A percentile compares a stretch with the other conserved stretches of the same genome.
Evolutionary conservation across 1,284 basidiomycete species (phyloP).

Genomic region (Ustilago loliicola): DNA sequence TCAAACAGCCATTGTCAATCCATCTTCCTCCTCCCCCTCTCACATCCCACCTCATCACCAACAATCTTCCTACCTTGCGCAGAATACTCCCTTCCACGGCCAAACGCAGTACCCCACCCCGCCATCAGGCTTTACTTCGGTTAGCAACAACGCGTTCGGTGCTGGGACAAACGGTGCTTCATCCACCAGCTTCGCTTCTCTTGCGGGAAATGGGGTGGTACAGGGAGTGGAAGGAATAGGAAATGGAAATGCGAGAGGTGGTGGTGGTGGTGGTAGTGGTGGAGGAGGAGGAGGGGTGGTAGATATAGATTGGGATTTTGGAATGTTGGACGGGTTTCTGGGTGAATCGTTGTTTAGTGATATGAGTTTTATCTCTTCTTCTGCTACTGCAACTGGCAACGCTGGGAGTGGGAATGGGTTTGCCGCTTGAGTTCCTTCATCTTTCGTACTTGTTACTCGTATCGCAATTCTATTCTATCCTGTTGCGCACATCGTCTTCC

Average conservation of each 20-base stretch:
- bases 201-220: background rate
- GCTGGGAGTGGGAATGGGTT: slow-evolving; percentile 6
- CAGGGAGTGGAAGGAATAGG: background rate
- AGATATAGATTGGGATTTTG: slow-evolving; percentile 49
- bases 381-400: slow-evolving; percentile 11
- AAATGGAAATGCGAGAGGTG: background rate
- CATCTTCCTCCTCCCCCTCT: slow-evolving; percentile 1
- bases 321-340: slow-evolving; percentile 48
- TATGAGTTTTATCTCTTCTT: slow-evolving; percentile 47
- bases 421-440: background rate
- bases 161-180: background rate
- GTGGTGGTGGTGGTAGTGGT: background rate
- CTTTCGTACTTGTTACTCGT: background rate
- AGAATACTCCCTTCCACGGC: background rate
- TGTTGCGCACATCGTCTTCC: background rate
- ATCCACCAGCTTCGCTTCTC: background rate
- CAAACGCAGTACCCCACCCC: background rate
- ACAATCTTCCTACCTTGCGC: background rate
- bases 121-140: background rate
- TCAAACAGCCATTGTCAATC: slow-evolving; percentile 37
- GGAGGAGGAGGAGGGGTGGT: slow-evolving; percentile 6
- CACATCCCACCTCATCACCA: background rate
- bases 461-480: background rate
- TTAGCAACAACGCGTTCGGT: background rate
- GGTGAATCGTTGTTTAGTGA: slow-evolving; percentile 52